Base-by-base conservation (phyloP, 2,329 filamentous ascomycete species). In the Claviceps sp. region DNA sequence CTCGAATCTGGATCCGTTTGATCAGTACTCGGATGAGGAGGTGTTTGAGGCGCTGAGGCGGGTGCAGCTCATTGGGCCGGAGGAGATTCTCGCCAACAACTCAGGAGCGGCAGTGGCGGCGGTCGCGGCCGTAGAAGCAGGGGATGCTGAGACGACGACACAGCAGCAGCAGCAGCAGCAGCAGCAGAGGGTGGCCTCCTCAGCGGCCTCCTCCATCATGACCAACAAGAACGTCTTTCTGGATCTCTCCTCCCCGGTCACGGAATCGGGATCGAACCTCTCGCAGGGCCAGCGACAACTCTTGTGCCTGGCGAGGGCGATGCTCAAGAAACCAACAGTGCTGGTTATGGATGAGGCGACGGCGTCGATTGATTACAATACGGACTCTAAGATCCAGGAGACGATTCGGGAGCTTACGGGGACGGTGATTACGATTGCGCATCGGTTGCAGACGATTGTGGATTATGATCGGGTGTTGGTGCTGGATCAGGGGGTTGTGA, bases 271-370 rank as follows among this genome's bases (percentile, higher is more conserved):
- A 47, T 85, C 85, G 56, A 98, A 98, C 62, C 77, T 98, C 11
- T 97, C 91, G 0, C 93, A 98, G 68, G 93, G 93, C 47, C 93
- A 98, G 66, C 83, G 93, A 7, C 93, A 98, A 68, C 83, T 98
- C 9, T 75, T 98, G 52, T 98, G 93, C 64, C 81, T 98, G 9
- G 93, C 91, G 0, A 84, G 93, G 52, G 93, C 93, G 0, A 81
- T 98, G 59, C 84, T 98, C 56, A 96, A 95, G 70, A 80, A 81
- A 37, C 90, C 93, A 0, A 90, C 86, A 57, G 89, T 98, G 1
- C 75, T 98, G n/a, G 85, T 98, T 63, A 97, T 98, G 93, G 93
- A 98, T 67, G 93, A 98, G 72, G 93, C 93, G 0, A 98, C 93
- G 0, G 93, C 93, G 0, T 95, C 88, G 0, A 97, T 98, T 62